phyloP scores from a whole-genome alignment of 768 basidiomycete species.

The Amanita rimosa region DNA sequence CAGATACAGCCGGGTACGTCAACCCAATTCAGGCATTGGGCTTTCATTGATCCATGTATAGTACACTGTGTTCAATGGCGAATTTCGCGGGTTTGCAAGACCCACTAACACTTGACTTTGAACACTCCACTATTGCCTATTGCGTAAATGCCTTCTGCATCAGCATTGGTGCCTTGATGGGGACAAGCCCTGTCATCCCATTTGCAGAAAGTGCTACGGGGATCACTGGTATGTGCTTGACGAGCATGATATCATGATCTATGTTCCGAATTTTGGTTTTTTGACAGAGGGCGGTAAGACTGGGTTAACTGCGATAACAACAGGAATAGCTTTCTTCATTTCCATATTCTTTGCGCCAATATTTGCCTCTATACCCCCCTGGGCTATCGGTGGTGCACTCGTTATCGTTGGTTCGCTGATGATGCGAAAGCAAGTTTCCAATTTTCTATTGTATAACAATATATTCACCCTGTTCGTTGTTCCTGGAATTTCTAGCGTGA shows the following conservation, averaged over 20 bases:
- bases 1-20: slow-evolving; percentile 38
- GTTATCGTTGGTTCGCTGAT: slow-evolving; percentile 83
- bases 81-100: slow-evolving; percentile 82
- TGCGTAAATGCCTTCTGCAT: slow-evolving; percentile 78
- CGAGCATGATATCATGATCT: too few species aligned
- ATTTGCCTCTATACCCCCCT: slow-evolving; percentile 77
- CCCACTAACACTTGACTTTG: slow-evolving; percentile 78
- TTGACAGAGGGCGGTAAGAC: slow-evolving; percentile 78
- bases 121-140: slow-evolving; percentile 72
- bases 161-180: slow-evolving; percentile 71
- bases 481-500: slow-evolving; percentile 42
- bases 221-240: slow-evolving; percentile 42
- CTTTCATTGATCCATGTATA: slow-evolving; percentile 20
- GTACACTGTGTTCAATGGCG: slow-evolving; percentile 85
- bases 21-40: neutral
- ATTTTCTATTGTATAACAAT: neutral
- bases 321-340: slow-evolving; percentile 69
- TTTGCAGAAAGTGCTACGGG: slow-evolving; percentile 79
- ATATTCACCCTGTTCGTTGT: neutral
- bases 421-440: slow-evolving; percentile 58
- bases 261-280: neutral
- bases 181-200: slow-evolving; percentile 76
- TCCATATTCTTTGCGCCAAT: slow-evolving; percentile 84
- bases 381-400: slow-evolving; percentile 82
- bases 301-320: slow-evolving; percentile 66